Percentiles rank a stretch among this genome's conserved stretches.
phyloP scores from a whole-genome alignment of 768 basidiomycete genomes.

The Termitomyces sp. region DNA sequence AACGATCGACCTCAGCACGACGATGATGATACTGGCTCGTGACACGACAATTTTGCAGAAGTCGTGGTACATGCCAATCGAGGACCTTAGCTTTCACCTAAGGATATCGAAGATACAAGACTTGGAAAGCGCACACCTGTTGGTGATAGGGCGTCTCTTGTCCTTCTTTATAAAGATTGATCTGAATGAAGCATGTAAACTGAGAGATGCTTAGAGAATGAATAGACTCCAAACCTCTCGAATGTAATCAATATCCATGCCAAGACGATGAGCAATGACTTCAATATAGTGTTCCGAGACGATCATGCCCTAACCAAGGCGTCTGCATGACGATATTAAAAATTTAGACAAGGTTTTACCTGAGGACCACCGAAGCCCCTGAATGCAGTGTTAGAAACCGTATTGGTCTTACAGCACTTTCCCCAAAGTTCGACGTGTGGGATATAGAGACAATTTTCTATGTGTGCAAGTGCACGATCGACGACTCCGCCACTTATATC shows the following conservation, averaged over 20 bases:
- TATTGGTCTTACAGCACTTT: constrained; percentile 12
- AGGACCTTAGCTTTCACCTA: constrained; percentile 4
- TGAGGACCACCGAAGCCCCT: constrained; percentile 14
- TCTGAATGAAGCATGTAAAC: not conserved
- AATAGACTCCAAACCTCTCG: constrained; percentile 5
- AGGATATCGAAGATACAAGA: not conserved
- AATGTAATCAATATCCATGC: constrained; percentile 12
- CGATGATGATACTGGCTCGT: constrained; percentile 12
- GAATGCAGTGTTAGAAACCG: constrained; percentile 14
- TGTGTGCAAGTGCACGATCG: constrained; percentile 12
- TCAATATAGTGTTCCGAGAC: constrained; percentile 12
- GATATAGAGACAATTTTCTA: constrained; percentile 15
- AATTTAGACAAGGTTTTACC: not conserved
- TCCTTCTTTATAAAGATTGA: constrained; percentile 15
- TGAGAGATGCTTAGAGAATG: not conserved
- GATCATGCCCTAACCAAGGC: constrained; percentile 7
- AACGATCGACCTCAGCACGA: constrained; percentile 13
- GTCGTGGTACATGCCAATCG: constrained; percentile 16
- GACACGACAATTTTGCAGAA: constrained; percentile 13
- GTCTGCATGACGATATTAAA: not conserved
- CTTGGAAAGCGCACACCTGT: not conserved
- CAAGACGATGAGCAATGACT: constrained; percentile 10
- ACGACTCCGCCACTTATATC: constrained; percentile 14
- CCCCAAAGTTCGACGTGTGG: constrained; percentile 12
- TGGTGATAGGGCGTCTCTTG: constrained; percentile 15